Base-by-base conservation (phyloP, 768 basidiomycete genomes). In the Porphyrellus cyaneotinctus region DNA sequence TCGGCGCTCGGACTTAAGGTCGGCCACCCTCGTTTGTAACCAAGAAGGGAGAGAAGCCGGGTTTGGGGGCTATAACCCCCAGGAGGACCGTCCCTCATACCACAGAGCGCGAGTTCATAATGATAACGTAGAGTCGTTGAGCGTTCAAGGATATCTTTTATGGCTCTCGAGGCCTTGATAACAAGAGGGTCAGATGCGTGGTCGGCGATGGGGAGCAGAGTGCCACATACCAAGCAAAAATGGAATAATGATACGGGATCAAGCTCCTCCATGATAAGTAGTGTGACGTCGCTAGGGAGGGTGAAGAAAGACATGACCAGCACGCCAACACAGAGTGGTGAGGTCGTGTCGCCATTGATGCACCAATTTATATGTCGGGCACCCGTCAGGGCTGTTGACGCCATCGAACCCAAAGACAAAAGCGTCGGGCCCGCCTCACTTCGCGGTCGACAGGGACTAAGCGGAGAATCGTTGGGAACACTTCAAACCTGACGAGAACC, bases 281-380 rank as follows among this genome's bases (percentile, higher is more conserved):
- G 50, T 51, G 68, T 52, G 38, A 69, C 57, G 28, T 69, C 68
- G 50, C 55, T 42, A 32, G 68, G 58, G 54, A 69, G 69, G n/a
- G 45, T 58, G 56, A 70, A 68, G 62, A 69, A 52, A 44, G 69
- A 61, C 68, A 69, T 69, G 69, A 61, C 70, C 60, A 64, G 69
- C 69, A 69, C 69, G 64, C 63, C 61, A 59, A 61, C 51, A 56
- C 58, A 58, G 43, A 57, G 45, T 57, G 53, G 52, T 62, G 51
- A 59, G 51, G 30, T 47, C 36, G 46, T 49, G 36, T 49, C 44
- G 38, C 47, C 39, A 47, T 45, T 35, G 38, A 37, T 37, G 45
- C 28, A 43, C 26, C 35, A 59, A 62, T 69, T 71, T 69, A 69
- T 69, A 69, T 41, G 62, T 66, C 64, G 58, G 54, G 58, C 50